Conservation (phyloP, 148 eudicot species). For the Chenopodium album region DNA sequence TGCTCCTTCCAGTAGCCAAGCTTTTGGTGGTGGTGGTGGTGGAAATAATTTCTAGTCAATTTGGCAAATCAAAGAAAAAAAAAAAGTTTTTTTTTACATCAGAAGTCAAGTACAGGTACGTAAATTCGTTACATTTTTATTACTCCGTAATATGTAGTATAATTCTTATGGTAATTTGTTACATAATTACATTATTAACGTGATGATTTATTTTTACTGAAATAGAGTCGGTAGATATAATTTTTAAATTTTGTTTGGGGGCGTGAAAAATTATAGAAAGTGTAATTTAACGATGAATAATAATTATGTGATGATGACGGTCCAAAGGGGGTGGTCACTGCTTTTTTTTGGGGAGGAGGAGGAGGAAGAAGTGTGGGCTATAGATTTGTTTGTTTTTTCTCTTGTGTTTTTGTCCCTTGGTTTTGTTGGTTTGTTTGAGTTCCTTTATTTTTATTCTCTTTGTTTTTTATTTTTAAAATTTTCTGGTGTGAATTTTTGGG, state of each 20-base stretch:
- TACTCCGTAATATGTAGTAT: no score
- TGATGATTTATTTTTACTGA: no score
- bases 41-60: constrained; percentile 20
- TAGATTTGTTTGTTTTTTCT: constrained; percentile 28
- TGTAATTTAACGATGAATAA: constrained; percentile 3
- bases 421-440: constrained; percentile 40
- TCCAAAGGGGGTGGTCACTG: constrained; percentile 26
- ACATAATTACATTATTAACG: no score
- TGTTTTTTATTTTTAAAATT: constrained; percentile 23
- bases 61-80: background rate
- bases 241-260: background rate
- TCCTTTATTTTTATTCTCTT: constrained; percentile 38
- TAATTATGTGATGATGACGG: constrained; percentile 25
- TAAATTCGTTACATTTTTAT: background rate
- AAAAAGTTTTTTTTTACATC: constrained; percentile 11
- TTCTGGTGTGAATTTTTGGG: constrained; percentile 22
- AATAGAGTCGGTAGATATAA: no score
- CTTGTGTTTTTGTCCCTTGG: constrained; percentile 38
- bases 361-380: constrained; percentile 32
- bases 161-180: no score
- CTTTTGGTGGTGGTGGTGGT: constrained; percentile 11
- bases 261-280: background rate
- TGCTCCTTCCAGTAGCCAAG: constrained; percentile 11
- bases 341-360: background rate
- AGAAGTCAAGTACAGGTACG: constrained; percentile 37